A percentile compares a stretch with the other conserved stretches of the same genome.
Conservation (phyloP, 495 filamentous ascomycete species). For the Letharia columbiana region DNA sequence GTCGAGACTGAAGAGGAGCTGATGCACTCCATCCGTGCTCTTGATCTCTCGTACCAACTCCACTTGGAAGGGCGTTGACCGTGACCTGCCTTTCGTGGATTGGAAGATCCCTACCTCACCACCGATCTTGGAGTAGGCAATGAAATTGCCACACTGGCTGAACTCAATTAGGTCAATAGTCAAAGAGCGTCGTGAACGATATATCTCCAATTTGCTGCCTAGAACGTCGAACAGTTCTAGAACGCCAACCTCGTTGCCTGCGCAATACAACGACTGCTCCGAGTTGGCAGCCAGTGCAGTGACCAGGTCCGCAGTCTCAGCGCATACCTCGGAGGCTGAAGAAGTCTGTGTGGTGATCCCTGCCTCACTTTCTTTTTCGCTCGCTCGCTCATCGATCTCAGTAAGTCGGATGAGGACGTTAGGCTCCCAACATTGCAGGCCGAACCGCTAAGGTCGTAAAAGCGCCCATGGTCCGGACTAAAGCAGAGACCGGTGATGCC, state of each 20-base stretch:
- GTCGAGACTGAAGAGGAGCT: neutral
- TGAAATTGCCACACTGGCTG: neutral
- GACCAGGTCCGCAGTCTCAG: slow-evolving; percentile 7
- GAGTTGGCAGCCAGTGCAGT: slow-evolving; percentile 9
- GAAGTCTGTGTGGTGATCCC: slow-evolving; percentile 2
- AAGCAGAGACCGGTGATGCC: neutral
- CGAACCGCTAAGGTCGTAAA: slow-evolving; percentile 17
- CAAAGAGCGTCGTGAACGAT: neutral
- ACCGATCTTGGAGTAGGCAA: slow-evolving; percentile 2
- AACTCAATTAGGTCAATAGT: neutral
- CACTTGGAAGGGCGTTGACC: neutral
- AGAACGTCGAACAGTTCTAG: slow-evolving; percentile 7
- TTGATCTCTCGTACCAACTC: neutral
- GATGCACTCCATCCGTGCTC: slow-evolving; percentile 4
- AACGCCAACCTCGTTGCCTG: slow-evolving; percentile 12
- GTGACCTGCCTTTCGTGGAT: neutral
- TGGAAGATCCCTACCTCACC: slow-evolving; percentile 6
- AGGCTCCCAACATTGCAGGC: slow-evolving; percentile 20
- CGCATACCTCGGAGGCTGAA: slow-evolving; percentile 10
- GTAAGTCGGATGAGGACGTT: slow-evolving; percentile 17
- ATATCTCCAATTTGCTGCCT: neutral
- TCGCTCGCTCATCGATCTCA: slow-evolving; percentile 12
- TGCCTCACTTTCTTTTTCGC: slow-evolving; percentile 15
- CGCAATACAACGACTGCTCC: neutral
- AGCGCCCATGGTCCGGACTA: slow-evolving; percentile 10